Percentiles rank a stretch among this genome's conserved stretches.
These are phyloP conservation scores for Apostasia ramifera DNA, from an alignment of 106 monocot genomes.

Conservation along the genomic window DNA sequence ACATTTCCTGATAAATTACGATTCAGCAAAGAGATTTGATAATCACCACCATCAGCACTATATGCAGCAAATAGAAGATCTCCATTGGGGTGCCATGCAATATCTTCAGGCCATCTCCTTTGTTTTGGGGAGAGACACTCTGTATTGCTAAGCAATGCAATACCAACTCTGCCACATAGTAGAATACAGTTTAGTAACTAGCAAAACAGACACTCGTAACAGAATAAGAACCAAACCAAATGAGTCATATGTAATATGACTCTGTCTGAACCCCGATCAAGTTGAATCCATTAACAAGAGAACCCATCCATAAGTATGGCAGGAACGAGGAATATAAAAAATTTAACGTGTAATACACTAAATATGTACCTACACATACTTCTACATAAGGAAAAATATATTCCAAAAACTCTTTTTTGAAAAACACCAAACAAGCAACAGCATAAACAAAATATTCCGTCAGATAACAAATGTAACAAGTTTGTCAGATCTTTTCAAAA, in stretches of 20 bases:
- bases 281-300: neutral
- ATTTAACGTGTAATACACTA: neutral
- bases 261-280: too few species aligned
- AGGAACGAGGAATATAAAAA: too few species aligned
- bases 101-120: constrained; percentile 84
- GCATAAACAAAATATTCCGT: too few species aligned
- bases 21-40: constrained; percentile 61
- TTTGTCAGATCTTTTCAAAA: too few species aligned
- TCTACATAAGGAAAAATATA: too few species aligned
- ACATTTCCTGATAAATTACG: constrained; percentile 44
- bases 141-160: constrained; percentile 35
- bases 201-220: neutral
- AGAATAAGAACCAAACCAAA: neutral
- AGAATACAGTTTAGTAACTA: neutral
- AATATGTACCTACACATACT: too few species aligned
- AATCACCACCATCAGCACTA: constrained; percentile 61
- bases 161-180: constrained; percentile 29
- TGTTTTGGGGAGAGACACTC: constrained; percentile 64
- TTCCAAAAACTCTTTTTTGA: too few species aligned
- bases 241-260: neutral
- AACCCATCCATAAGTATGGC: too few species aligned
- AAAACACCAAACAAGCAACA: too few species aligned
- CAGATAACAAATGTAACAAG: too few species aligned
- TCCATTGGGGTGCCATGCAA: constrained; percentile 79
- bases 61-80: constrained; percentile 56